Evolutionary conservation across 140 eudicot species (phyloP).

Genomic region (Cichorium intybus): DNA sequence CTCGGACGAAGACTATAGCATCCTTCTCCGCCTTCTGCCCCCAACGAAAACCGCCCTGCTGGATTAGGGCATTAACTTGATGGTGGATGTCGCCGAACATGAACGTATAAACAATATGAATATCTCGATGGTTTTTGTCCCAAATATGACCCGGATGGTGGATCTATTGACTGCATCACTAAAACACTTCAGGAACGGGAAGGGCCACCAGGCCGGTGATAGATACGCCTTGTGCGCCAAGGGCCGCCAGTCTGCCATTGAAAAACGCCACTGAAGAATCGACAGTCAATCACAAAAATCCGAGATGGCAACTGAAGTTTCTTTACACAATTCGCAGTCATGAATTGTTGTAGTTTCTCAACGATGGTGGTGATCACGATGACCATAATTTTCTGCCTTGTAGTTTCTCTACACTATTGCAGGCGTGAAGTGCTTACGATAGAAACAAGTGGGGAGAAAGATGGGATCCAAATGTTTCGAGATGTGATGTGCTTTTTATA

Average conservation of each 20-base stretch:
- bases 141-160: constrained; percentile 95
- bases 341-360: too few relatives aligned
- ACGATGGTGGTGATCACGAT: too few relatives aligned
- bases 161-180: constrained; percentile 82
- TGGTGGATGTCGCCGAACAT: constrained; percentile 84
- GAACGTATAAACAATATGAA: constrained; percentile 85
- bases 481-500: too few relatives aligned
- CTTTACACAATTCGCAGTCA: too few relatives aligned
- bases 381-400: too few relatives aligned
- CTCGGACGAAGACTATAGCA: constrained; percentile 63
- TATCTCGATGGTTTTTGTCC: constrained; percentile 83
- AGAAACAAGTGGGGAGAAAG: too few relatives aligned
- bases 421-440: too few relatives aligned
- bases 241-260: constrained; percentile 52
- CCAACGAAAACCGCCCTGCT: constrained; percentile 72
- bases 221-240: constrained; percentile 39
- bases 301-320: too few relatives aligned
- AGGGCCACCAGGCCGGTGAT: constrained; percentile 44
- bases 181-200: constrained; percentile 66
- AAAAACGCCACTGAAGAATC: constrained; percentile 46
- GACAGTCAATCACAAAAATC: constrained; percentile 14
- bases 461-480: too few relatives aligned
- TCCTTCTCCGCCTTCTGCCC: constrained; percentile 65
- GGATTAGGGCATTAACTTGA: constrained; percentile 82
- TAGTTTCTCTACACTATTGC: too few relatives aligned